phyloP scores from a whole-genome alignment of 371 early-diverging fungal genomes.

The Vavraia culicis region DNA sequence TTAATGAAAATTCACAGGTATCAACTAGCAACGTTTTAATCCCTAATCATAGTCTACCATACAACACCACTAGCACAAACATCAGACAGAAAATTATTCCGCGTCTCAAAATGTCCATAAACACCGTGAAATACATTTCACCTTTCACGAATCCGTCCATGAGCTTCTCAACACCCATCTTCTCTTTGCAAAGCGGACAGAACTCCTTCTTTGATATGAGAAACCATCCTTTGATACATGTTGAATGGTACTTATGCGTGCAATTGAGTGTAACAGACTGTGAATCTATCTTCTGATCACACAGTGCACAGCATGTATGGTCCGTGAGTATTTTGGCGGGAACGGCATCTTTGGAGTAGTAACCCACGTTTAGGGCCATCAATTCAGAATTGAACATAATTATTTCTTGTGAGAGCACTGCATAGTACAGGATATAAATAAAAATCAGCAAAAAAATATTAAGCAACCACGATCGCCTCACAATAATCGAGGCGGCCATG shows the following conservation, averaged over 20 bases:
- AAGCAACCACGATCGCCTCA: no score
- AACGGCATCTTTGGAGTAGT: constrained; percentile 30
- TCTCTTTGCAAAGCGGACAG: constrained; percentile 64
- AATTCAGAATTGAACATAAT: constrained; percentile 20
- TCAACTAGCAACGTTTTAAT: no score
- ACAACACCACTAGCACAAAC: no score
- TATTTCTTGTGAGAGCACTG: constrained; percentile 33
- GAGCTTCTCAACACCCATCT: constrained; percentile 22
- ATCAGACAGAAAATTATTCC: no score
- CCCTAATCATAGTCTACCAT: no score
- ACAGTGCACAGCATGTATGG: constrained; percentile 5
- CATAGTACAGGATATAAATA: constrained; percentile 28
- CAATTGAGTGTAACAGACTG: constrained; percentile 32
- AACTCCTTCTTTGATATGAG: constrained; percentile 69
- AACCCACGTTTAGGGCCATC: constrained; percentile 32
- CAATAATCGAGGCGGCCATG: no score
- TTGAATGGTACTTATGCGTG: constrained; percentile 50
- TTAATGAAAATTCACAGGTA: no score
- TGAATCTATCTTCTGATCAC: no score
- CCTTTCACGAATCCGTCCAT: no score
- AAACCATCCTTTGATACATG: constrained; percentile 74
- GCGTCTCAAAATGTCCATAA: no score
- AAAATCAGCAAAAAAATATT: constrained; percentile 1
- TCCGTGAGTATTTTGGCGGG: constrained; percentile 20
- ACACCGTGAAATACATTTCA: no score